phyloP scores from a whole-genome alignment of 2,329 filamentous ascomycete species.

The Leptosphaerulina australis region DNA sequence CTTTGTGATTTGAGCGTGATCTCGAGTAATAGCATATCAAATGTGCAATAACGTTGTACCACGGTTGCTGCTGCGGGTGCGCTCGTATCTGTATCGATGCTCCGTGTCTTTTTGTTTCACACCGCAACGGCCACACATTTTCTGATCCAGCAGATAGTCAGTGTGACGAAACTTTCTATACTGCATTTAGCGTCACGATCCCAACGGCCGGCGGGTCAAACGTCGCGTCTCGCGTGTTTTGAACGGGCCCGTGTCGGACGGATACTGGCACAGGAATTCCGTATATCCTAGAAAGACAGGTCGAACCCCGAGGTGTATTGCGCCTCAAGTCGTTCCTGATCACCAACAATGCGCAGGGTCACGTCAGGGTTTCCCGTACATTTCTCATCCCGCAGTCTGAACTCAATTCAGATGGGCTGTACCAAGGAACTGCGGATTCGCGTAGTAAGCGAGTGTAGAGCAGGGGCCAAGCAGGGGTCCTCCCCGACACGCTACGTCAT shows the following conservation, averaged over 20 bases:
- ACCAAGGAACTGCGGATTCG: constrained; percentile 16
- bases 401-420: constrained; percentile 7
- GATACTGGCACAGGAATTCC: constrained; percentile 1
- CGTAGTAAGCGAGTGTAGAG: constrained; percentile 23
- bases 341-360: constrained; percentile 12
- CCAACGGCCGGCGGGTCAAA: constrained; percentile 18
- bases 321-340: constrained; percentile 16
- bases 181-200: constrained; percentile 16
- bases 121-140: constrained; percentile 13
- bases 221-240: constrained; percentile 14
- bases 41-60: constrained; percentile 1
- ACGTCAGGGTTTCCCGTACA: constrained; percentile 12
- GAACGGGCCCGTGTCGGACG: constrained; percentile 4
- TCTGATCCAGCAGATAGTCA: not conserved
- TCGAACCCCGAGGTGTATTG: constrained; percentile 5
- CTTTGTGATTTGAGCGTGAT: constrained; percentile 1
- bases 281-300: not conserved
- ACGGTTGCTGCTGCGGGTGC: constrained; percentile 6
- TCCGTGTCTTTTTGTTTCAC: constrained; percentile 10
- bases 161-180: constrained; percentile 11
- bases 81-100: constrained; percentile 2
- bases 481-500: constrained; percentile 30
- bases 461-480: constrained; percentile 16
- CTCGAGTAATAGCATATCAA: not conserved
- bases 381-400: constrained; percentile 12